phyloP scores from a whole-genome alignment of 768 basidiomycete species.

The Boletus coccyginus region DNA sequence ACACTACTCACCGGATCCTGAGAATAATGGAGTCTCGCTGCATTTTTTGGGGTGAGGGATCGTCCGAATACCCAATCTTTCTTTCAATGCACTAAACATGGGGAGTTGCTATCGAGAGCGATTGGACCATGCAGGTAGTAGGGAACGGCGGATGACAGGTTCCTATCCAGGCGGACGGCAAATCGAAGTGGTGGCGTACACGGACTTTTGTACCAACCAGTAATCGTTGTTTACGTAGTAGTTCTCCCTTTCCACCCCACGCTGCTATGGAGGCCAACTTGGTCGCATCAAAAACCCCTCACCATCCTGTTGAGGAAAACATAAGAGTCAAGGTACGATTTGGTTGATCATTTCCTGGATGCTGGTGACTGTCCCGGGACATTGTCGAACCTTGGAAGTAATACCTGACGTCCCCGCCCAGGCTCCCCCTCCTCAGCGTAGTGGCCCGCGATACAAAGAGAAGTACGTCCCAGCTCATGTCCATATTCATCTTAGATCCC shows the following conservation, averaged over 20 bases:
- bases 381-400: neutral
- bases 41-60: neutral
- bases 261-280: slow-evolving; percentile 18
- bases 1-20: slow-evolving; percentile 21
- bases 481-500: neutral
- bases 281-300: slow-evolving; percentile 9
- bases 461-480: slow-evolving; percentile 18
- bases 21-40: slow-evolving; percentile 11
- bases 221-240: too few relatives aligned
- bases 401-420: neutral
- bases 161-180: too few relatives aligned
- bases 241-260: too few relatives aligned
- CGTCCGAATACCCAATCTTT: neutral
- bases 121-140: too few relatives aligned
- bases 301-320: slow-evolving; percentile 19
- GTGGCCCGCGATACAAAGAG: slow-evolving; percentile 31
- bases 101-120: neutral
- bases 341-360: neutral
- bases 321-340: slow-evolving; percentile 24
- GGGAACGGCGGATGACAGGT: too few relatives aligned
- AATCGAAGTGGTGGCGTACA: too few relatives aligned
- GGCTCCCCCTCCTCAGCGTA: slow-evolving; percentile 18
- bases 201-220: too few relatives aligned
- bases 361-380: neutral
- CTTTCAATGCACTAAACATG: slow-evolving; percentile 15